Evolutionary conservation across 768 basidiomycete genomes (phyloP).

Genomic region (Boletus reticuloceps): DNA sequence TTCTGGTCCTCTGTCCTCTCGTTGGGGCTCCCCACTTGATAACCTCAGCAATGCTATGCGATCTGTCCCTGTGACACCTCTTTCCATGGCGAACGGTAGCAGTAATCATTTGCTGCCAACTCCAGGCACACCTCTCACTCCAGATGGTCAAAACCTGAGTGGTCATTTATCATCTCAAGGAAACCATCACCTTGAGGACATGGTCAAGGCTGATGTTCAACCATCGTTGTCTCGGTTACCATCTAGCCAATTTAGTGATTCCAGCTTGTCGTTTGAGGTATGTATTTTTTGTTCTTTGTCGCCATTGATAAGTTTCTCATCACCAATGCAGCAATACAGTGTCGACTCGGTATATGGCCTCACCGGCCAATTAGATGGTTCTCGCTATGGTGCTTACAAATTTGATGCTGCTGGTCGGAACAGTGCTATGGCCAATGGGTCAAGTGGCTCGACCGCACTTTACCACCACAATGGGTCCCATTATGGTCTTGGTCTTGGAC

Average conservation of each 20-base stretch:
- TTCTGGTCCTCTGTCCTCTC: slow-evolving; percentile 48
- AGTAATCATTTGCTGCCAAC: slow-evolving; percentile 56
- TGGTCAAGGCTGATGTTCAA: slow-evolving; percentile 55
- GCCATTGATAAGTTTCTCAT: slow-evolving; percentile 7
- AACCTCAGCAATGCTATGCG: slow-evolving; percentile 60
- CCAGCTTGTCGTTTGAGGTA: slow-evolving; percentile 57
- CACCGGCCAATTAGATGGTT: slow-evolving; percentile 47
- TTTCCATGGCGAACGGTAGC: slow-evolving; percentile 49
- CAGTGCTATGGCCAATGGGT: slow-evolving; percentile 32
- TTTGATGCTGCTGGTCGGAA: slow-evolving; percentile 48
- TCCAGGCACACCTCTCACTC: slow-evolving; percentile 60
- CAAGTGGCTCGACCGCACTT: slow-evolving; percentile 67
- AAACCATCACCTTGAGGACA: slow-evolving; percentile 47
- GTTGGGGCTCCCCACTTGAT: slow-evolving; percentile 69
- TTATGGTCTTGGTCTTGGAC: slow-evolving; percentile 66
- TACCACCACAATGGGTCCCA: slow-evolving; percentile 78
- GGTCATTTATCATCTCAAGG: slow-evolving; percentile 57
- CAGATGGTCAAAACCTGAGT: slow-evolving; percentile 56
- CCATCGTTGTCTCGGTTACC: slow-evolving; percentile 71
- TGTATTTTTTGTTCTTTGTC: slow-evolving; percentile 23
- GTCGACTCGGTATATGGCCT: slow-evolving; percentile 52
- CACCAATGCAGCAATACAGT: slow-evolving; percentile 46
- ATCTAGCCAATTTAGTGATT: slow-evolving; percentile 56
- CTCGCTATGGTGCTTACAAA: slow-evolving; percentile 56
- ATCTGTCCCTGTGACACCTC: slow-evolving; percentile 81